These are phyloP conservation scores for Microbotryomycetes sp. DNA, from an alignment of 1,284 basidiomycete species.

Conservation along the genomic window DNA sequence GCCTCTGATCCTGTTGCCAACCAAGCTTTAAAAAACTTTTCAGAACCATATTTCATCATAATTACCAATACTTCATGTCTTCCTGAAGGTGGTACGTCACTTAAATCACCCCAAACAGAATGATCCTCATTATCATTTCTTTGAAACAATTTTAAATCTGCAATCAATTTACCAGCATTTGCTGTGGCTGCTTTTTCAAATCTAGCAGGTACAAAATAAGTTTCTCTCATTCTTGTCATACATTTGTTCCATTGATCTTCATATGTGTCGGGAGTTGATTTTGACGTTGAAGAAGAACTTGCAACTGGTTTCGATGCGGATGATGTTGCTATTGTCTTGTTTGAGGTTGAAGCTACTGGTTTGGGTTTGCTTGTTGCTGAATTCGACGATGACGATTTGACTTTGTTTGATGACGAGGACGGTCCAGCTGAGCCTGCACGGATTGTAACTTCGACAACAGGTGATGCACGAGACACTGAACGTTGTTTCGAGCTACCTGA, in stretches of 20 bases:
- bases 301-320: not conserved
- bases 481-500: too few species aligned
- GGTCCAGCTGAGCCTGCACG: too few species aligned
- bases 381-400: too few species aligned
- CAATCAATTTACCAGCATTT: too few species aligned
- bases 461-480: not conserved
- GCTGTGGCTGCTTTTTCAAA: too few species aligned
- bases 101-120: slow-evolving; percentile 19
- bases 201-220: too few species aligned
- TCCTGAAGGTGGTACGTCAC: slow-evolving; percentile 24
- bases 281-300: not conserved
- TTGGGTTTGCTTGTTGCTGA: too few species aligned
- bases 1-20: not conserved
- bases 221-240: too few species aligned
- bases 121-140: not conserved
- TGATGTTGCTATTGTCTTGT: not conserved
- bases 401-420: too few species aligned
- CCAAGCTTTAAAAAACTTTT: slow-evolving; percentile 13
- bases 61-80: slow-evolving; percentile 8
- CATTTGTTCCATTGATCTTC: too few species aligned
- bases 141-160: slow-evolving; percentile 4
- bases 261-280: too few species aligned
- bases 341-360: not conserved
- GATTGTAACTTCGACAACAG: not conserved
- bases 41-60: not conserved